Evolutionary conservation across 1,139 yeast species (phyloP).

Genomic region (Groenewaldozyma auringiensis): DNA sequence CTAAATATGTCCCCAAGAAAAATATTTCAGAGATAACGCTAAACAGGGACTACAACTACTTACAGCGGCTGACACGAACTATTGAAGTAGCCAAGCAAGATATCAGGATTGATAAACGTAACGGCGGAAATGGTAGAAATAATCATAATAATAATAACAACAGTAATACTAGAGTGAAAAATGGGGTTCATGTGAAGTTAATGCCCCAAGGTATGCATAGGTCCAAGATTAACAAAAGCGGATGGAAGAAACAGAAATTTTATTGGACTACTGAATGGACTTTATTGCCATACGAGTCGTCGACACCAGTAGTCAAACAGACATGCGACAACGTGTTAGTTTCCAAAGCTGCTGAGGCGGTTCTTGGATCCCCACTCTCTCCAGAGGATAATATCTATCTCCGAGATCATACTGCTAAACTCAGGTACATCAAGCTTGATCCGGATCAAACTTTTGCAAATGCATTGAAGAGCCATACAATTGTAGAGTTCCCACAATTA

Average conservation of each 20-base stretch:
- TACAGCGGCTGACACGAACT: constrained; percentile 56
- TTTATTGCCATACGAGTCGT: neutral
- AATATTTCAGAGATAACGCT: constrained; percentile 38
- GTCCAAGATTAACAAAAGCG: constrained; percentile 56
- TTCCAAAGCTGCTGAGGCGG: constrained; percentile 6
- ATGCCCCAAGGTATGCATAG: constrained; percentile 77
- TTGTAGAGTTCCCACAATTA: constrained; percentile 34
- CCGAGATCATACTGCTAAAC: constrained; percentile 16
- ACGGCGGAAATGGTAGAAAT: constrained; percentile 5
- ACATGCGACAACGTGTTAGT: constrained; percentile 9
- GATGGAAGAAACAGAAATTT: constrained; percentile 60
- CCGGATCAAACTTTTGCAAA: constrained; percentile 33
- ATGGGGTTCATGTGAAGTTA: constrained; percentile 46
- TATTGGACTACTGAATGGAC: constrained; percentile 82
- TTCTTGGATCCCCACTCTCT: neutral
- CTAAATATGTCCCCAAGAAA: constrained; percentile 47
- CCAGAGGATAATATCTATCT: constrained; percentile 12
- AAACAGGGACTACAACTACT: constrained; percentile 78
- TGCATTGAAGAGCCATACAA: constrained; percentile 47
- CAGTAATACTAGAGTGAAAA: constrained; percentile 11
- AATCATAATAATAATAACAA: constrained; percentile 4
- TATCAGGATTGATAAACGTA: constrained; percentile 22
- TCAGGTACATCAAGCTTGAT: constrained; percentile 18
- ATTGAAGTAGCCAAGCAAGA: constrained; percentile 29
- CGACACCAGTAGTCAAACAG: constrained; percentile 1